Conservation (phyloP, 2,329 filamentous ascomycete species). For the Endocalyx cinctus region DNA sequence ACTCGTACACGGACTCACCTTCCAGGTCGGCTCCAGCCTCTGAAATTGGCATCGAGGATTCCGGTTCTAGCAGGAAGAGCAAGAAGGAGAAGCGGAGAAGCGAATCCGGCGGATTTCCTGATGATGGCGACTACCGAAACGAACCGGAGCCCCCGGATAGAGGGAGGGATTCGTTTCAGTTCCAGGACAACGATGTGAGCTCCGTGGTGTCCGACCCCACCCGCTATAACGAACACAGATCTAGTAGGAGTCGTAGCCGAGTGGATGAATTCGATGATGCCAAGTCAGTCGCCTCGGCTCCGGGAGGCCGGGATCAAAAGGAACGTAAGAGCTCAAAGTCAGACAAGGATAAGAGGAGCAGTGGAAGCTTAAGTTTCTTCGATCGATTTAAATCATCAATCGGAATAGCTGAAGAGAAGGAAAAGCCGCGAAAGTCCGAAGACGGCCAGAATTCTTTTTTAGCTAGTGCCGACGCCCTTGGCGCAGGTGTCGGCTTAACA, state of each 20-base stretch:
- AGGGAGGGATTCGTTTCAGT: slow-evolving; percentile 33
- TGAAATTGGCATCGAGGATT: slow-evolving; percentile 13
- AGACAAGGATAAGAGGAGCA: slow-evolving; percentile 32
- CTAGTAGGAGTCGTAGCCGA: slow-evolving; percentile 30
- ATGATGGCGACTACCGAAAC: slow-evolving; percentile 29
- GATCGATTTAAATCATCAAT: slow-evolving; percentile 42
- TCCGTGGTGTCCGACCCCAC: slow-evolving; percentile 45
- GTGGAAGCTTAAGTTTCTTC: slow-evolving; percentile 42
- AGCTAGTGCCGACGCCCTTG: slow-evolving; percentile 66
- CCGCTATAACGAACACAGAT: slow-evolving; percentile 30
- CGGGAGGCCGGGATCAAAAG: slow-evolving; percentile 23
- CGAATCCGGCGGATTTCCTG: slow-evolving; percentile 27
- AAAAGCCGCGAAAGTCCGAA: slow-evolving; percentile 26
- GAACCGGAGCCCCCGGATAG: slow-evolving; percentile 36
- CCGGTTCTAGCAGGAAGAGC: slow-evolving; percentile 27
- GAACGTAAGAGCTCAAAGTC: slow-evolving; percentile 22
- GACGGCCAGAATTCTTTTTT: slow-evolving; percentile 58
- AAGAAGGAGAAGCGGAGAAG: slow-evolving; percentile 36
- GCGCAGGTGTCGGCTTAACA: slow-evolving; percentile 63
- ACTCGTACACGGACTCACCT: slow-evolving; percentile 14
- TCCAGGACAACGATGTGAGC: slow-evolving; percentile 39
- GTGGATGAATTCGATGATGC: slow-evolving; percentile 43
- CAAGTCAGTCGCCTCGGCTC: slow-evolving; percentile 41
- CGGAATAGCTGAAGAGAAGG: slow-evolving; percentile 29
- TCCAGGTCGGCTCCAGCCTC: slow-evolving; percentile 10